Percentiles rank a stretch among this genome's conserved stretches.
These are phyloP conservation scores for Yamadazyma triangularis DNA, from an alignment of 1,139 yeast genomes.

Conservation along the genomic window DNA sequence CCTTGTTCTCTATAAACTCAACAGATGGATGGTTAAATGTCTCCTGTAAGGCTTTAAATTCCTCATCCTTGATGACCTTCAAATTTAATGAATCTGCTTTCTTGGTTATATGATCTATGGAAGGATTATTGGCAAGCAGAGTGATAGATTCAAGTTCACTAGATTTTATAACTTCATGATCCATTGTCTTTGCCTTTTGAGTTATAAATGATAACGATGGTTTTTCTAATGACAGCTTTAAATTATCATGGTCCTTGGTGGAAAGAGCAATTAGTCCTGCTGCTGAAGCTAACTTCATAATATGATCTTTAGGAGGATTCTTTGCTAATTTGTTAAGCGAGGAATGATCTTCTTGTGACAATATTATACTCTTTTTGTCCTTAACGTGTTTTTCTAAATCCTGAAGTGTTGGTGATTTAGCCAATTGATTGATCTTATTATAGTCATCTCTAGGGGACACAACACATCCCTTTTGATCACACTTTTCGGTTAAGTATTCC, in stretches of 20 bases:
- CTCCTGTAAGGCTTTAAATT: slow-evolving; percentile 5
- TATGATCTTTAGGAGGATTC: slow-evolving; percentile 23
- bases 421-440: slow-evolving; percentile 5
- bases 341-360: slow-evolving; percentile 8
- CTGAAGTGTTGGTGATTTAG: slow-evolving; percentile 17
- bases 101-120: slow-evolving; percentile 26
- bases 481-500: not conserved
- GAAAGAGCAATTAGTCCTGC: slow-evolving; percentile 21
- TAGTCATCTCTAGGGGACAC: slow-evolving; percentile 4
- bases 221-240: slow-evolving; percentile 17
- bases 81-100: slow-evolving; percentile 13
- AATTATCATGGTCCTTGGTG: slow-evolving; percentile 11
- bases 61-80: slow-evolving; percentile 4
- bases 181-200: slow-evolving; percentile 9
- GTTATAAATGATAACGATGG: slow-evolving; percentile 18
- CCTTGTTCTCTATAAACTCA: slow-evolving; percentile 17
- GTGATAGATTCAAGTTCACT: slow-evolving; percentile 11
- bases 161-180: slow-evolving; percentile 16
- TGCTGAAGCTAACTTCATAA: slow-evolving; percentile 15
- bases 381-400: slow-evolving; percentile 17
- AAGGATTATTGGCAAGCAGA: slow-evolving; percentile 18
- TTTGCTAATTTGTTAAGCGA: slow-evolving; percentile 11
- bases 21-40: slow-evolving; percentile 19
- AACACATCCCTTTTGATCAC: slow-evolving; percentile 1
- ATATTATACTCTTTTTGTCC: slow-evolving; percentile 7